Base-by-base conservation (phyloP, 805 yeast species). In the Metschnikowia reukaufii region DNA sequence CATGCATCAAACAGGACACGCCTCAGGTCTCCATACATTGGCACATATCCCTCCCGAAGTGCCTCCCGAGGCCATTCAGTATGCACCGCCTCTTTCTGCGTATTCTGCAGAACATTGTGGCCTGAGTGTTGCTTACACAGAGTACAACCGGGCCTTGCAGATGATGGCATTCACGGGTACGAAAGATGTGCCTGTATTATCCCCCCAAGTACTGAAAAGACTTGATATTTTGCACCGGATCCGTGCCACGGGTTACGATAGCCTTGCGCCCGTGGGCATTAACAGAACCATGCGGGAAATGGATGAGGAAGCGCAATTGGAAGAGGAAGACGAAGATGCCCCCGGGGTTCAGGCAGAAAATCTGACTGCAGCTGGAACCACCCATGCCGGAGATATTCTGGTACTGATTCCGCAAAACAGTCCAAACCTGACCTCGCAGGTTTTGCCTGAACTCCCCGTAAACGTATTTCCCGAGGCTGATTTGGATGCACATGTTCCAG, bases 11-110 rank as follows among this genome's bases (percentile, higher is more conserved):
- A 32, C 36, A 31, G 29, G 39, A n/a, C 45, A 42, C 18, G 41
- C 35, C 13, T 27, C 48, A 4, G 32, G 38, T 18, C 40, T 50
- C 23, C 54, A 51, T 31, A 37, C 43, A 10, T 34, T 48, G 10
- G 48, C 56, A 27, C 54, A 50, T 17, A 35, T 43, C 5, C 43
- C 55, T 10, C 49, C 42, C 8, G 50, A 50, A 9, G 38, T 47
- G 4, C 56, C 52, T 4, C 34, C 50, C 9, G 56, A 50, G 20
- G 54, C 56, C 21, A 34, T 48, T 19, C 54, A 50, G 31, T 69
- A 62, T 50, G 80, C 80, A 1, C 84, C 83, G 2, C 82, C 84
- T 7, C 59, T 81, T 18, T 72, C 78, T 16, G 79, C 82, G 2
- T 81, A 79, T 54, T 72, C 81, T 0, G 71, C 83, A 3, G 78